Base-by-base conservation (phyloP, 345 rosid genomes). In the Aquilaria sinensis region DNA sequence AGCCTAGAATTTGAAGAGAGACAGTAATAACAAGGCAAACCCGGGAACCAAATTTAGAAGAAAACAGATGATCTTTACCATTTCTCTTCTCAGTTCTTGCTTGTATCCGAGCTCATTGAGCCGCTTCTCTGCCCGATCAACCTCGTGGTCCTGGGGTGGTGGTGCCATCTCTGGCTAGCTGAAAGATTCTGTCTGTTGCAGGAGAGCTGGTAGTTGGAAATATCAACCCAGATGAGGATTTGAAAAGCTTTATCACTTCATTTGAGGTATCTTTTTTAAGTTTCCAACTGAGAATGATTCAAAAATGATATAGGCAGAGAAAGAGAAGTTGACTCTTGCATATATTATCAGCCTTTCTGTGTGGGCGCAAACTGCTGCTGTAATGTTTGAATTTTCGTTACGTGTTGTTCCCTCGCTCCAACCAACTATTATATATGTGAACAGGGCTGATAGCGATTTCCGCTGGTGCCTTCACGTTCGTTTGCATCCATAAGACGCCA, bases 51-150 rank as follows among this genome's bases (percentile, higher is more conserved):
- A 6, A 47, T 45, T 5, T 45, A 6, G 4, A 23, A 51, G 1
- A 51, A 57, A 1, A 52, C 9, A 10, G 33, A 2, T 9, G n/a
- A 15, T 23, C 23, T 23, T 13, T 6, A 79, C 88, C 88, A 83
- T 83, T 70, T 83, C 85, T 68, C 89, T 72, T 67, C 89, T 66
- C 59, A 84, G 79, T 61, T 84, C 86, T 58, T 81, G 89, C 89
- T 79, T 78, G 77, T 81, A 84, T 14, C 84, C 84, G 10, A 84
- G 78, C 65, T 84, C 86, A 56, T 81, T 81, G 14, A 81, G 83
- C 52, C 89, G 75, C 70, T 81, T 84, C 75, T 84, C 86, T n/a
- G 84, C 89, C 0, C 84, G 71, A 81, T 81, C 89, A 85, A 83
- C 74, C n/a, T 58, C 75, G 61, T 23, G 63, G 56, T 3, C 43